These are phyloP conservation scores for Spiromastix sp. DNA, from an alignment of 2,329 filamentous ascomycete genomes.

Conservation along the genomic window DNA sequence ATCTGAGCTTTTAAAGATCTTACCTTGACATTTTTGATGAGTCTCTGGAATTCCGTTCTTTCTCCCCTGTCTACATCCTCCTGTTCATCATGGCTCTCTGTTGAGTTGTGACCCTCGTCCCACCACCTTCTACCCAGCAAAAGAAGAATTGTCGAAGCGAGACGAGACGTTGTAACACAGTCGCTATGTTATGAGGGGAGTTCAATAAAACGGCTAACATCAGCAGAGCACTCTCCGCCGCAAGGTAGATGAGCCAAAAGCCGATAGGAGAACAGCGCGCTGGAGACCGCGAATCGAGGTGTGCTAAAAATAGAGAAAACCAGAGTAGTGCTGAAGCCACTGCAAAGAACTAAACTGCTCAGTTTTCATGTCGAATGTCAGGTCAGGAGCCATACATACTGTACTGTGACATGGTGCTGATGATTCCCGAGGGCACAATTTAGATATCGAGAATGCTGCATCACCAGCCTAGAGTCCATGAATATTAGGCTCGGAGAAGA, in stretches of 20 bases:
- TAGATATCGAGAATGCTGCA: constrained; percentile 6
- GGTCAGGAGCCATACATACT: constrained; percentile 1
- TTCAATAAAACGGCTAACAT: constrained; percentile 24
- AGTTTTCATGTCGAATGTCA: not conserved
- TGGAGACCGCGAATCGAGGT: constrained; percentile 40
- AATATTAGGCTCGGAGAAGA: not conserved
- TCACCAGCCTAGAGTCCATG: constrained; percentile 4
- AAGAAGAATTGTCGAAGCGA: constrained; percentile 7
- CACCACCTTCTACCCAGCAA: too few species aligned
- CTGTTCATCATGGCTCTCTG: not conserved
- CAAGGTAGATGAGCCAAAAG: constrained; percentile 48
- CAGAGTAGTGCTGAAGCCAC: constrained; percentile 54
- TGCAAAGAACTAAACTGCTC: constrained; percentile 37
- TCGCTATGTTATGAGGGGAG: constrained; percentile 13
- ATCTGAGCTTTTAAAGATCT: not conserved
- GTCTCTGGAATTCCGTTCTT: not conserved
- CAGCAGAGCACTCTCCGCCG: constrained; percentile 43
- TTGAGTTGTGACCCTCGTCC: too few species aligned
- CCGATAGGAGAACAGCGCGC: constrained; percentile 55
- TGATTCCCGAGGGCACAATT: not conserved
- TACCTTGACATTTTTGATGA: not conserved
- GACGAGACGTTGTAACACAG: constrained; percentile 11
- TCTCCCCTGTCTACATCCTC: not conserved
- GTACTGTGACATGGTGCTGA: not conserved
- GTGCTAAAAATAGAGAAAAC: constrained; percentile 46